Percentiles rank a stretch among this genome's conserved stretches.
These are phyloP conservation scores for Persicaria tinctoria DNA, from an alignment of 148 eudicot genomes.

Conservation along the genomic window DNA sequence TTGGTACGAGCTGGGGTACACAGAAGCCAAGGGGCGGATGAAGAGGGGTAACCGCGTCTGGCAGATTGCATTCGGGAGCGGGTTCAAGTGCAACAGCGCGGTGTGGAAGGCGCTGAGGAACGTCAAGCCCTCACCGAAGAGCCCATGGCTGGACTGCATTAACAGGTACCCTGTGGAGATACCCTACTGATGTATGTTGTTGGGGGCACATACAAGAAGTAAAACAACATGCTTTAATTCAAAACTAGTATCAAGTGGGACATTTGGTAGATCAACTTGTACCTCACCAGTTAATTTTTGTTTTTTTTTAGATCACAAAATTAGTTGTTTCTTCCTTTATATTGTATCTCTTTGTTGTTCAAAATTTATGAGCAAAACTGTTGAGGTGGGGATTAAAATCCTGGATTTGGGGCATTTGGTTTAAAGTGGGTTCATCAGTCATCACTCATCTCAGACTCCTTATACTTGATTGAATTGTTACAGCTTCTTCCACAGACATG, in stretches of 20 bases:
- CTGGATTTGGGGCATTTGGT: not conserved
- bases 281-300: not conserved
- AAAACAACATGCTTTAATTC: not conserved
- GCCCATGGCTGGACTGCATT: conserved; percentile 57
- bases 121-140: conserved; percentile 40
- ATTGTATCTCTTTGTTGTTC: not conserved
- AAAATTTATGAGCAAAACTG: not conserved
- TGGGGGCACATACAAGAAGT: not conserved
- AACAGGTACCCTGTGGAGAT: conserved; percentile 39
- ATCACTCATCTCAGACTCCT: not conserved
- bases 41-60: conserved; percentile 41
- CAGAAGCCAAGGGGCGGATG: conserved; percentile 60
- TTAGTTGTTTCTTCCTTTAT: conserved; percentile 2
- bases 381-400: not conserved
- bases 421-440: not conserved
- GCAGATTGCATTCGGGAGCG: conserved; percentile 63
- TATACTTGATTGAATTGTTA: not conserved
- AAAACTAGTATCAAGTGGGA: not conserved
- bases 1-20: conserved; percentile 53
- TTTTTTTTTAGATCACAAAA: not conserved
- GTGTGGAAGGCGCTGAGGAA: conserved; percentile 45
- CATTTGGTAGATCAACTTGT: not conserved
- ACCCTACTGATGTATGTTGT: not conserved
- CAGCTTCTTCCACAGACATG: not conserved
- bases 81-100: conserved; percentile 59